phyloP scores from a whole-genome alignment of 2,329 filamentous ascomycete genomes.

The Ophiostoma perfectum region DNA sequence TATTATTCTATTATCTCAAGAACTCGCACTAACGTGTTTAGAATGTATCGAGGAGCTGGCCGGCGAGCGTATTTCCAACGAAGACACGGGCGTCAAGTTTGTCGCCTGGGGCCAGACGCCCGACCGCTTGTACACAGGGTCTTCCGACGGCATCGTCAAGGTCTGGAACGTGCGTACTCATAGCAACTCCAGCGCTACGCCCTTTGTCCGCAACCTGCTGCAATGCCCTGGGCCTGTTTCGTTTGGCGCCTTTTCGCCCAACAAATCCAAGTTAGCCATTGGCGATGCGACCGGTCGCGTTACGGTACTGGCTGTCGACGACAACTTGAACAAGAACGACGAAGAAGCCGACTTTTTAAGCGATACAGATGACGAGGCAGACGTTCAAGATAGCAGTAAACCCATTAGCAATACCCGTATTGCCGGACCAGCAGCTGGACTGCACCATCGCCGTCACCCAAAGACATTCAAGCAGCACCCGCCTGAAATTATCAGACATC shows the following conservation, averaged over 20 bases:
- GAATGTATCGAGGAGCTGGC: conserved; percentile 32
- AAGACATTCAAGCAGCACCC: conserved; percentile 42
- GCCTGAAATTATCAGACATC: conserved; percentile 44
- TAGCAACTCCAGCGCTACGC: conserved; percentile 26
- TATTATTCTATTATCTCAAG: background rate
- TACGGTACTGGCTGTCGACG: conserved; percentile 47
- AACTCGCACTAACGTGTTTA: background rate
- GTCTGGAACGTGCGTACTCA: conserved; percentile 55
- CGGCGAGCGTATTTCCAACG: conserved; percentile 32
- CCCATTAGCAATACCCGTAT: no score
- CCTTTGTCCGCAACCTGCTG: conserved; percentile 49
- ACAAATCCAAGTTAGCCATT: conserved; percentile 50
- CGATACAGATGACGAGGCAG: conserved; percentile 12
- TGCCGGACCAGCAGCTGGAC: background rate
- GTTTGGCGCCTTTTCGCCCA: conserved; percentile 53
- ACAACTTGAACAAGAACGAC: conserved; percentile 34
- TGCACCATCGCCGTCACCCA: background rate
- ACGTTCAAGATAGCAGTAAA: background rate
- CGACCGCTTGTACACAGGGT: conserved; percentile 58
- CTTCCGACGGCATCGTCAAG: conserved; percentile 57
- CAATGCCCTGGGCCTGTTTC: conserved; percentile 53
- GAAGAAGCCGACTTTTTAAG: conserved; percentile 25
- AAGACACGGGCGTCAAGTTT: conserved; percentile 60
- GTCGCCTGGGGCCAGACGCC: conserved; percentile 54
- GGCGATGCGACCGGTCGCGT: conserved; percentile 59